A percentile compares a stretch with the other conserved stretches of the same genome.
These are phyloP conservation scores for Globisporangium cystogenes DNA, from an alignment of 352 stramenopile genomes.

Conservation along the genomic window DNA sequence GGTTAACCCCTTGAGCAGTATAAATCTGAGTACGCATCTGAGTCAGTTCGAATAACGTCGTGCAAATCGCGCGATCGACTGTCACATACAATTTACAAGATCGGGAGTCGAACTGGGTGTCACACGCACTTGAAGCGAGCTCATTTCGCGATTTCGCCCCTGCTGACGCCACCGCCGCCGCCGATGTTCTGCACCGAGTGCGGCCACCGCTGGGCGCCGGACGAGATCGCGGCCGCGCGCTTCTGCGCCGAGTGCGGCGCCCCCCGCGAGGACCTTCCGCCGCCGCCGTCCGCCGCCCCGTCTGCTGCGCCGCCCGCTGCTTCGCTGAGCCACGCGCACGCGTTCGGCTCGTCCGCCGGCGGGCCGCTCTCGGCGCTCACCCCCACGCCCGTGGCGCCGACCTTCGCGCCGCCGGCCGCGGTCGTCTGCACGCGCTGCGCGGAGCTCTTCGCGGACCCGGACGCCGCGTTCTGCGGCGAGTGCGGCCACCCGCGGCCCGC, in stretches of 20 bases:
- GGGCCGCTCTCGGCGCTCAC: constrained; percentile 10
- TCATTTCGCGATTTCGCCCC: background rate
- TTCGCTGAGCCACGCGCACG: too few relatives aligned
- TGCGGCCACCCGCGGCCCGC: constrained; percentile 48
- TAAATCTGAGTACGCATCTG: too few relatives aligned
- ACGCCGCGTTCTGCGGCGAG: constrained; percentile 67
- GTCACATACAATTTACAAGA: background rate
- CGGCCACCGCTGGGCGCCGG: constrained; percentile 69
- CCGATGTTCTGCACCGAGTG: constrained; percentile 82
- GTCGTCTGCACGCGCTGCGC: constrained; percentile 40
- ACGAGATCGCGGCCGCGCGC: constrained; percentile 72
- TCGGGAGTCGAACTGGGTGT: background rate
- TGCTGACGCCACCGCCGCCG: background rate
- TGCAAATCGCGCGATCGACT: too few relatives aligned
- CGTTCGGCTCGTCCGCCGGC: background rate
- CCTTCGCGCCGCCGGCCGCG: constrained; percentile 9
- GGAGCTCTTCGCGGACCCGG: constrained; percentile 42
- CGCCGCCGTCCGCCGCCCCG: constrained; percentile 3
- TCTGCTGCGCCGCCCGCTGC: too few relatives aligned
- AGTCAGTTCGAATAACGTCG: too few relatives aligned
- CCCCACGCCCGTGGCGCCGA: constrained; percentile 12
- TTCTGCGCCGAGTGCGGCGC: constrained; percentile 82
- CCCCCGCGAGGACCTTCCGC: constrained; percentile 52
- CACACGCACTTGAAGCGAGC: too few relatives aligned
- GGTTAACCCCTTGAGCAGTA: background rate